phyloP scores from a whole-genome alignment of 2,329 filamentous ascomycete species.

The Leptographium lundbergii region DNA sequence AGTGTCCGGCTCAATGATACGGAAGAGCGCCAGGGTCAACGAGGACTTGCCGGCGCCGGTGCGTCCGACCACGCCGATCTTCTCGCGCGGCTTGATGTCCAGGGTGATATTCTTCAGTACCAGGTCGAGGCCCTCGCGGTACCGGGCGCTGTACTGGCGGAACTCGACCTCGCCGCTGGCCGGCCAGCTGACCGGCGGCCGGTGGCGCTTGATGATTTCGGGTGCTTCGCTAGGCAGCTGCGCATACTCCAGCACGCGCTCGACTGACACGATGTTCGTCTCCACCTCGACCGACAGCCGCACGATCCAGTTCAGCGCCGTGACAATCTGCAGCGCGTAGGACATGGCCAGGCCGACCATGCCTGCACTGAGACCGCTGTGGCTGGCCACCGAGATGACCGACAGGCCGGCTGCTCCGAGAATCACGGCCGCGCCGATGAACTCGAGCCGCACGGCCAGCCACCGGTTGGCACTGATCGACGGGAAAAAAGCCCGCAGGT shows the following conservation, averaged over 20 bases:
- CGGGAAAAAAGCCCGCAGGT: constrained; percentile 87
- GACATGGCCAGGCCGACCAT: constrained; percentile 91
- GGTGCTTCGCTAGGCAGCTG: constrained; percentile 83
- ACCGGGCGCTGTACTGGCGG: constrained; percentile 87
- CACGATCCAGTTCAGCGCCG: constrained; percentile 97
- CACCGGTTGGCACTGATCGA: constrained; percentile 90
- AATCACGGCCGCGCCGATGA: constrained; percentile 91
- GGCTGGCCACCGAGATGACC: constrained; percentile 63
- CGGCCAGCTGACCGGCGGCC: constrained; percentile 85
- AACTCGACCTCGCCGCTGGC: constrained; percentile 79
- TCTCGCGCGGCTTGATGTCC: constrained; percentile 90
- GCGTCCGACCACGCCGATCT: constrained; percentile 92
- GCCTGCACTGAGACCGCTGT: constrained; percentile 53
- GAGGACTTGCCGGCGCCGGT: constrained; percentile 96
- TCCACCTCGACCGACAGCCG: constrained; percentile 98
- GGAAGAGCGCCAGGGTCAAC: constrained; percentile 82
- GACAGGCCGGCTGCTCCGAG: constrained; percentile 71
- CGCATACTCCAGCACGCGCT: constrained; percentile 93
- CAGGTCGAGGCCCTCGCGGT: constrained; percentile 77
- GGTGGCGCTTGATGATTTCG: constrained; percentile 78
- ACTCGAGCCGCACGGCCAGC: constrained; percentile 89
- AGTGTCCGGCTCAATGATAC: constrained; percentile 78
- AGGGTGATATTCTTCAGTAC: constrained; percentile 89
- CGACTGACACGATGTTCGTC: constrained; percentile 98
- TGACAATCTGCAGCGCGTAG: constrained; percentile 92